Base-by-base conservation (phyloP, 371 early-diverging fungal genomes). In the Saksenaea vasiformis region DNA sequence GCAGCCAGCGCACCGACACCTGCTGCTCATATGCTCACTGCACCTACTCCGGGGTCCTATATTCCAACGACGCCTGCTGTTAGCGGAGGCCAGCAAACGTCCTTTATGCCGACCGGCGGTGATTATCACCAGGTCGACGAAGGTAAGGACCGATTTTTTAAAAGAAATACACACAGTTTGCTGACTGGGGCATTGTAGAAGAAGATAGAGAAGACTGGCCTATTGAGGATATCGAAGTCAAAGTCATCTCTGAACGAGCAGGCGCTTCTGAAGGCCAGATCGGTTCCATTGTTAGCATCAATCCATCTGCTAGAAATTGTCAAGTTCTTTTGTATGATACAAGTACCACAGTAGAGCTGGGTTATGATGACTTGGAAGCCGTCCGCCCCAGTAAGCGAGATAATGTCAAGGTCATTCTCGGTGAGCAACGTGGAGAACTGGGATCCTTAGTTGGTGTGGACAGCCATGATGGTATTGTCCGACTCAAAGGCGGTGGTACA, bases 391-490 rank as follows among this genome's bases (percentile, higher is more conserved):
- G 84, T 59, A 95, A 93, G 78, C 90, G 87, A 66, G 93, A 94
- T 61, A 82, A 82, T 7, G 87, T 93, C 58, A 85, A 91, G 64
- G 87, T 95, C 14, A 73, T 95, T 22, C 71, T 80, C 9, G 95
- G 94, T 17, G 80, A 88, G 37, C 79, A 87, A 44, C 80, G 80
- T 36, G 93, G 92, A n/a, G 78, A 86, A 47, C 63, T 87, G 34
- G 97, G 95, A 10, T 83, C 84, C 1, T 73, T 97, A 66, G 85
- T 93, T 58, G 92, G 90, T 55, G 87, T 90, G 10, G 93, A 94
- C 77, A 91, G 88, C 8, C 77, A 88, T 64, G 93, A 93, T 61
- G 95, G 91, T 64, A 87, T 94, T 70, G 90, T 97, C 53, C 84
- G 89, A 68, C 72, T 90, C 34, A 76, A 80, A 55, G 75, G 73